phyloP scores from a whole-genome alignment of 331 rosid genomes.

The Ulmus americana region DNA sequence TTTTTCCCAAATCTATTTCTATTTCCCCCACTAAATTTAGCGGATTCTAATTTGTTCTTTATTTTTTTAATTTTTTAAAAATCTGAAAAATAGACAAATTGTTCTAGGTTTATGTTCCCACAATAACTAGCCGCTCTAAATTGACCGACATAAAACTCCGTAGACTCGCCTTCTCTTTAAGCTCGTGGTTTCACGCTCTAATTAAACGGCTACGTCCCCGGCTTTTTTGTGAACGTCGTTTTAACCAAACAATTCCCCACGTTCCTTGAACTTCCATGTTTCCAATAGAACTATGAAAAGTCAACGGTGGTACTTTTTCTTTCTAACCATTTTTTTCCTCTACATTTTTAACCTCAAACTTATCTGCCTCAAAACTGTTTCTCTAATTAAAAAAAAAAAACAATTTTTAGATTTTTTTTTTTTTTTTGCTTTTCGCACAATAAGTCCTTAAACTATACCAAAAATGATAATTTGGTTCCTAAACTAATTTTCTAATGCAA shows the following conservation, averaged over 20 bases:
- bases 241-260: neutral
- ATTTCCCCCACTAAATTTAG: constrained; percentile 1
- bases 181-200: constrained; percentile 9
- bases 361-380: neutral
- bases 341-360: neutral
- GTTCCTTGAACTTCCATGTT: neutral
- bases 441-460: no score
- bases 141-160: constrained; percentile 12
- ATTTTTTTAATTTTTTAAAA: neutral
- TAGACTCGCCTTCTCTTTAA: neutral
- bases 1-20: neutral
- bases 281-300: neutral
- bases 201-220: neutral
- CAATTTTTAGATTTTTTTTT: neutral
- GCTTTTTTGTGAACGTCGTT: neutral
- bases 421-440: neutral
- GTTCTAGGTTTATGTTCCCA: neutral
- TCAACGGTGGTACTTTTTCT: neutral
- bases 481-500: no score
- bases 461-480: no score
- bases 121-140: neutral
- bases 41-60: neutral
- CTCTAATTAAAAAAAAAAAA: neutral
- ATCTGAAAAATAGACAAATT: neutral
- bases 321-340: neutral